Base-by-base conservation (phyloP, 2,329 filamentous ascomycete genomes). In the Fusarium verticillioides region DNA sequence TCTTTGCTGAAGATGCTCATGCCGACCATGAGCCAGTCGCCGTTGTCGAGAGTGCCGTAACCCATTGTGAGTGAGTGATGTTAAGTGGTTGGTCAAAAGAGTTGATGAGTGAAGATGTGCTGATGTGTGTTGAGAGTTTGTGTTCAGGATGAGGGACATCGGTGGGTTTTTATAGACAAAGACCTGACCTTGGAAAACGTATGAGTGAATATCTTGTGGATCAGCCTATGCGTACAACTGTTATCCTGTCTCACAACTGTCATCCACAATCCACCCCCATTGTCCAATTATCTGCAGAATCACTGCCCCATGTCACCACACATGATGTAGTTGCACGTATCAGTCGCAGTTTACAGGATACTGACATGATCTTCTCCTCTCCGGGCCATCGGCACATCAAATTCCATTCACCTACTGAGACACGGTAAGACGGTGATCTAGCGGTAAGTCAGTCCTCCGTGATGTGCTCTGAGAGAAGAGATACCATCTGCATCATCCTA, bases 1-100 rank as follows among this genome's bases (percentile, higher is more conserved):
- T 67, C 34, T n/a, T 60, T 43, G 34, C 61, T 66, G 37, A 44
- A 65, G 37, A 67, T 59, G 40, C 64, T 67, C 52, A 60, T 59
- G 18, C 46, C 61, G 4, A 60, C 53, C 37, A 66, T 46, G 23
- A 67, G 64, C 64, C 64, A 67, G n/a, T 65, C 18, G 8, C 63
- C 63, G 21, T 66, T 66, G 4, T 66, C 63, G 6, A 66, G 63
- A 63, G 62, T 65, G 12, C 46, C 58, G 18, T 63, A 52, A 13
- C 58, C 57, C 57, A 65, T 65, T 26, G 8, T 52, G 44, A 43
- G 10, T n/a, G 4, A 28, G 32, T 39, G 2, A 4, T 39, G 19
- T 26, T 36, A 16, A 6, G 32, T 15, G 34, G 12, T 62, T 11
- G 6, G 19, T 39, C 21, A 0, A 52, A 63, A 12, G 37, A 26